Conservation (phyloP, 2,329 filamentous ascomycete species). For the Calonectria hawksworthii region DNA sequence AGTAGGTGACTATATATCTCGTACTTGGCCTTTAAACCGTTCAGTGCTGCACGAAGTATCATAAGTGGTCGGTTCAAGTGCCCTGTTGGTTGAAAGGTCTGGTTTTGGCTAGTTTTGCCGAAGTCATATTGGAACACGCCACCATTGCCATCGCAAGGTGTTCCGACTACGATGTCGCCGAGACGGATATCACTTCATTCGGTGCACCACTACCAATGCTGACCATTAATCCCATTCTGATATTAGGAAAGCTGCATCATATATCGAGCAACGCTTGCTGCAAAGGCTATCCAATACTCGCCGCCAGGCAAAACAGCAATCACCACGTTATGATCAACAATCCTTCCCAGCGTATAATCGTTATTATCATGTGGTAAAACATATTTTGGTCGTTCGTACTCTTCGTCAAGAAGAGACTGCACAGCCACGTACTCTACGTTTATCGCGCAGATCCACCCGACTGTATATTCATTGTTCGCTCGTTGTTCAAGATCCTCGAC, state of each 20-base stretch:
- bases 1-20: no score
- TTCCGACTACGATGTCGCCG: not conserved
- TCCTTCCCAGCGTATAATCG: conserved; percentile 29
- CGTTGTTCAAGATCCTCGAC: not conserved
- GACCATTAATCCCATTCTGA: not conserved
- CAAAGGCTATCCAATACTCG: conserved; percentile 31
- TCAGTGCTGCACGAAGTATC: no score
- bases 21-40: no score
- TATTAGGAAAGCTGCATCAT: conserved; percentile 37
- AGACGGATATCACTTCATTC: not conserved
- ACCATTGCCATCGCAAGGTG: no score
- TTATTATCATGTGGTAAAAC: conserved; percentile 24
- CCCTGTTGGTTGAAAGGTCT: no score
- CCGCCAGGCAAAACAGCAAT: conserved; percentile 29
- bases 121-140: no score
- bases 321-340: conserved; percentile 35
- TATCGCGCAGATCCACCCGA: conserved; percentile 1
- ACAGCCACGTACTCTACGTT: not conserved
- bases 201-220: not conserved
- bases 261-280: conserved; percentile 42
- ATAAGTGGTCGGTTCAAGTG: no score
- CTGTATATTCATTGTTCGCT: not conserved
- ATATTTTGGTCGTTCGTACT: not conserved
- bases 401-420: not conserved
- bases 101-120: no score